Conservation (phyloP, 345 rosid genomes). For the Kernera saxatilis region DNA sequence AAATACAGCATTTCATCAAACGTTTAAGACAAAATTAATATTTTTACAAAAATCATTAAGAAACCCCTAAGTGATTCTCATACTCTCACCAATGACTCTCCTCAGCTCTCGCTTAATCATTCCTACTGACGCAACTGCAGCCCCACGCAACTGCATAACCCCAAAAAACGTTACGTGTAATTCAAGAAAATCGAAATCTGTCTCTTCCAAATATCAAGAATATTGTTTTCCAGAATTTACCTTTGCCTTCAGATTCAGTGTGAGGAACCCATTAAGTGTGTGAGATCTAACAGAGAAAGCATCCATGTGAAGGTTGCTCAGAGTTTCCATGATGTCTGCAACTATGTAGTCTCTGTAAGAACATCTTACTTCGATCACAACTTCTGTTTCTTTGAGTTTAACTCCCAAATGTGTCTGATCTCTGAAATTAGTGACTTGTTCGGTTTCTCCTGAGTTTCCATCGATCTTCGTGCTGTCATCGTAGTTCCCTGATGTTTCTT, state of each 20-base stretch:
- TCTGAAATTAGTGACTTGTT: constrained; percentile 29
- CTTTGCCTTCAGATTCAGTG: constrained; percentile 61
- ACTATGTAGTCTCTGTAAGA: constrained; percentile 57
- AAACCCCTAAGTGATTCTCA: background rate
- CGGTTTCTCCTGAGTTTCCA: constrained; percentile 52
- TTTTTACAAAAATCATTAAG: background rate
- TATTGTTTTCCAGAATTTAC: constrained; percentile 29
- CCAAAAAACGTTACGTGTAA: background rate
- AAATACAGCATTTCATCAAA: background rate
- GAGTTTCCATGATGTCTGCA: constrained; percentile 76
- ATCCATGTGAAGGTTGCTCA: constrained; percentile 67
- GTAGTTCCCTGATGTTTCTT: constrained; percentile 68
- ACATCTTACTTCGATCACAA: constrained; percentile 63
- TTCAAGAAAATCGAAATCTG: background rate
- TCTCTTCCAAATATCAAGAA: background rate
- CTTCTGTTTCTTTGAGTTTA: constrained; percentile 37
- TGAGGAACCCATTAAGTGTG: constrained; percentile 54
- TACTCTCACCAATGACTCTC: constrained; percentile 43
- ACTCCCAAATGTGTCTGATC: constrained; percentile 35
- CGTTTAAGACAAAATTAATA: background rate
- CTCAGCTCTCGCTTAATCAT: constrained; percentile 60
- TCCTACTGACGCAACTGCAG: constrained; percentile 54
- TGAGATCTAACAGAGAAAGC: constrained; percentile 60
- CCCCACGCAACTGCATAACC: constrained; percentile 54
- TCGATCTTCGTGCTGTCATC: constrained; percentile 34